Evolutionary conservation across 352 stramenopile genomes (phyloP).

Genomic region (Globisporangium paroecandrum): DNA sequence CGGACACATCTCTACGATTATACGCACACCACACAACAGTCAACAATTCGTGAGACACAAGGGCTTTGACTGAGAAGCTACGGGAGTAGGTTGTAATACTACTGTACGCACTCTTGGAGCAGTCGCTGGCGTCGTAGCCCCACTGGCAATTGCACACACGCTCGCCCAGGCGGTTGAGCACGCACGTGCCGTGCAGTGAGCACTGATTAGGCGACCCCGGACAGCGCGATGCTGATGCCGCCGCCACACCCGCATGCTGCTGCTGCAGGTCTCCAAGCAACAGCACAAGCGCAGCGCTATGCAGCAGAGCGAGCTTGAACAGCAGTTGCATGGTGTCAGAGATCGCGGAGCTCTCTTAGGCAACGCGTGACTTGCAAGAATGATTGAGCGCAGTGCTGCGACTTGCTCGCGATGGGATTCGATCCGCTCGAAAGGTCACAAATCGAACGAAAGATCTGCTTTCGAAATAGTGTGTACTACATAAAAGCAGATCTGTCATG

Average conservation of each 20-base stretch:
- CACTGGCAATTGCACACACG: constrained; percentile 80
- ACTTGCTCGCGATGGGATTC: not conserved
- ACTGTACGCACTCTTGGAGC: constrained; percentile 44
- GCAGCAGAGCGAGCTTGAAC: not conserved
- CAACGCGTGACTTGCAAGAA: not conserved
- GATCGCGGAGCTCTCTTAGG: not conserved
- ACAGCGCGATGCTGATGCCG: constrained; percentile 36
- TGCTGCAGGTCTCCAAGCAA: not conserved
- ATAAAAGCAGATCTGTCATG: not conserved
- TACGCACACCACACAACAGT: not conserved
- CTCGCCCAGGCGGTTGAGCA: constrained; percentile 57
- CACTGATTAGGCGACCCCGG: constrained; percentile 62
- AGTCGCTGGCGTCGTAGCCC: constrained; percentile 61
- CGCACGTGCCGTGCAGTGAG: constrained; percentile 62
- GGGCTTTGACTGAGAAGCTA: not conserved
- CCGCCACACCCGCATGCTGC: constrained; percentile 11
- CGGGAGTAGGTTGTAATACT: not conserved
- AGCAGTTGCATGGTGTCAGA: not conserved
- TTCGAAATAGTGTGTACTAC: not conserved
- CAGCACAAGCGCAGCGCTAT: constrained; percentile 11
- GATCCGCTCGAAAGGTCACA: constrained; percentile 5
- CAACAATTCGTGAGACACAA: not conserved
- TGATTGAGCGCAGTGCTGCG: not conserved
- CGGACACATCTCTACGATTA: constrained; percentile 60
- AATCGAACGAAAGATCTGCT: not conserved